A percentile compares a stretch with the other conserved stretches of the same genome.
These are phyloP conservation scores for Rhododendron kiyosumense DNA, from an alignment of 148 eudicot genomes.

Conservation along the genomic window DNA sequence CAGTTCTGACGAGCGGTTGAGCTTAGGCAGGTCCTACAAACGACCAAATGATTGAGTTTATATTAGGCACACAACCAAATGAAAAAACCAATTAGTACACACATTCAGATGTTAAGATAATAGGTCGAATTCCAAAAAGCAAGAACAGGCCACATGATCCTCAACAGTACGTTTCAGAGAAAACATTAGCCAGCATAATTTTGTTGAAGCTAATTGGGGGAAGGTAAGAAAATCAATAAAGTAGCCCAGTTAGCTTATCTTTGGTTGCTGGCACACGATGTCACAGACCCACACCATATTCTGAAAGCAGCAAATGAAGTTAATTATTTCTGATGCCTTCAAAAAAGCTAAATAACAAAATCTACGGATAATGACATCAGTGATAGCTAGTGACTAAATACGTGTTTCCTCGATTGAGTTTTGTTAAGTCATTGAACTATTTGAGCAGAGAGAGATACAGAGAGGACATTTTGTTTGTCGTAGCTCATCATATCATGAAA, in stretches of 20 bases:
- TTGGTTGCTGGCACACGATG: background rate
- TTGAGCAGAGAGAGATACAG: background rate
- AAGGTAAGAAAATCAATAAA: background rate
- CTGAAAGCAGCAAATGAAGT: background rate
- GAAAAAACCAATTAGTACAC: too few species aligned
- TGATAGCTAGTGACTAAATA: background rate
- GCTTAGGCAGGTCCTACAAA: conserved; percentile 76
- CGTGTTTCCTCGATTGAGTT: background rate
- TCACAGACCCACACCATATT: background rate
- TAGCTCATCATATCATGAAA: background rate
- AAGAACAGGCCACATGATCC: background rate
- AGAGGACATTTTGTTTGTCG: background rate
- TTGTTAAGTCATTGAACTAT: background rate
- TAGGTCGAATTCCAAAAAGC: background rate
- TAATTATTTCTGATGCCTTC: background rate
- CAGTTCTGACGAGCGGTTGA: conserved; percentile 75
- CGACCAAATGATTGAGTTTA: background rate
- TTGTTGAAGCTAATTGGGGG: background rate
- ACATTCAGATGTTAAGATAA: background rate
- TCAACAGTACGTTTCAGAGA: background rate
- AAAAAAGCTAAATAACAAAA: background rate
- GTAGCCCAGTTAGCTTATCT: background rate
- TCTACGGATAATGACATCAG: background rate
- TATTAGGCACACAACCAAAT: background rate
- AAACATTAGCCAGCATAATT: background rate